phyloP scores from a whole-genome alignment of 73 alveolate genomes.

The Effrenium voratum region DNA sequence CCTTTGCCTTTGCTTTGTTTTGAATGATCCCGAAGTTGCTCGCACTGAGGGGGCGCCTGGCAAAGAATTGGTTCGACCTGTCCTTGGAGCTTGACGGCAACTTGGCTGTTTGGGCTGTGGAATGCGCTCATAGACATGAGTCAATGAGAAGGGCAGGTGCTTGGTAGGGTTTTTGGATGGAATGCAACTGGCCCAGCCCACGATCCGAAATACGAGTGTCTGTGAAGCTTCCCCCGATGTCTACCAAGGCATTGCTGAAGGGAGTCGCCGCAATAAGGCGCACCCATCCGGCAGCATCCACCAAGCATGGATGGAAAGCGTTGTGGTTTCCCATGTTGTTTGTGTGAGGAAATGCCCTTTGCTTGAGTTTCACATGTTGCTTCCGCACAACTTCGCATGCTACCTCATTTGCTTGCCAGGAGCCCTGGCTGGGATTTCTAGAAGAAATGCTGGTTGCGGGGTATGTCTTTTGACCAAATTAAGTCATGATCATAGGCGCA shows the following conservation, averaged over 20 bases:
- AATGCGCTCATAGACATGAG: not conserved
- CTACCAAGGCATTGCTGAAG: not conserved
- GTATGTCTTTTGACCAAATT: too few relatives aligned
- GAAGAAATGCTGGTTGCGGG: too few relatives aligned
- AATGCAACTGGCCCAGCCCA: not conserved
- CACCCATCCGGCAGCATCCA: not conserved
- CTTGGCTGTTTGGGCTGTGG: not conserved
- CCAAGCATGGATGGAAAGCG: not conserved
- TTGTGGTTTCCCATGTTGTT: not conserved
- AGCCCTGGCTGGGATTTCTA: too few relatives aligned
- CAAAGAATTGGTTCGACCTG: constrained; percentile 58
- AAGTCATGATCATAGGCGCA: too few relatives aligned
- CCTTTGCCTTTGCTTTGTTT: too few relatives aligned
- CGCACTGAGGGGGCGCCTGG: constrained; percentile 35
- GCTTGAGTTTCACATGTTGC: too few relatives aligned
- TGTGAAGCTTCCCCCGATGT: not conserved
- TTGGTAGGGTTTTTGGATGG: not conserved
- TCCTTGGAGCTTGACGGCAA: constrained; percentile 50
- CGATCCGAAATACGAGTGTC: not conserved
- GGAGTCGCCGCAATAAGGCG: constrained; percentile 32
- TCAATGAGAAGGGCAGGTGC: not conserved
- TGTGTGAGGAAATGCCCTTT: too few relatives aligned
- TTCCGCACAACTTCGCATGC: too few relatives aligned
- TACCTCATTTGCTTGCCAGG: too few relatives aligned
- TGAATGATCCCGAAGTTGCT: too few relatives aligned